phyloP scores from a whole-genome alignment of 2,329 filamentous ascomycete species.

The Grosmannia huntii region DNA sequence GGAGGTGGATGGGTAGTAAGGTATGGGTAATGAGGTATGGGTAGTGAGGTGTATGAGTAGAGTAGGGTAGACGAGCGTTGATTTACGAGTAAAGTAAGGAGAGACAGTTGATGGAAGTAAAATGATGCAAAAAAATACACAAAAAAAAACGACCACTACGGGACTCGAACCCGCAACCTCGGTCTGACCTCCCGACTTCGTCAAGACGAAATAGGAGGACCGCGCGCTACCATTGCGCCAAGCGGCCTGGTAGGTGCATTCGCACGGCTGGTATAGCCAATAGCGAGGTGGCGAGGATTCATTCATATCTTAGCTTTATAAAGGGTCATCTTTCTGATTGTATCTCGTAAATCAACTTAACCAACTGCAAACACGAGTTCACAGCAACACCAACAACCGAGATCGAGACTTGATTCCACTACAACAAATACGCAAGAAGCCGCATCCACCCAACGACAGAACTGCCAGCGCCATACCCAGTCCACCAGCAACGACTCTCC shows the following conservation, averaged over 20 bases:
- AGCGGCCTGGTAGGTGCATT: conserved; percentile 11
- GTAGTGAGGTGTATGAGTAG: no score
- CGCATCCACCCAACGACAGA: no score
- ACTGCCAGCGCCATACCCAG: background rate
- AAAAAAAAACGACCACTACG: conserved; percentile 13
- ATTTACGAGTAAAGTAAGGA: background rate
- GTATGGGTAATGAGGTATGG: no score
- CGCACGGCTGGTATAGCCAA: conserved; percentile 8
- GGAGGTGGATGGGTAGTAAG: no score
- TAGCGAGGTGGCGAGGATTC: conserved; percentile 9
- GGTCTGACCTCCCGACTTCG: conserved; percentile 12
- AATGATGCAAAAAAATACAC: background rate
- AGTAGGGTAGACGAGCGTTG: no score
- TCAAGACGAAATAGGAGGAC: conserved; percentile 15
- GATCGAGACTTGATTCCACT: no score
- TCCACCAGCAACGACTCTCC: no score
- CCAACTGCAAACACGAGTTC: background rate
- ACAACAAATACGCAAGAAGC: background rate
- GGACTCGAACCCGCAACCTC: conserved; percentile 17
- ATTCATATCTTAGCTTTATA: conserved; percentile 4
- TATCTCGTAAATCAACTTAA: no score
- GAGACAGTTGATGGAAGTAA: no score
- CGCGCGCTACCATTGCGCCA: conserved; percentile 17
- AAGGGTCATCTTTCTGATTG: background rate
- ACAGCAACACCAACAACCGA: no score